Conservation (phyloP, 1,139 yeast genomes). For the Debaryomycetaceae sp. region DNA sequence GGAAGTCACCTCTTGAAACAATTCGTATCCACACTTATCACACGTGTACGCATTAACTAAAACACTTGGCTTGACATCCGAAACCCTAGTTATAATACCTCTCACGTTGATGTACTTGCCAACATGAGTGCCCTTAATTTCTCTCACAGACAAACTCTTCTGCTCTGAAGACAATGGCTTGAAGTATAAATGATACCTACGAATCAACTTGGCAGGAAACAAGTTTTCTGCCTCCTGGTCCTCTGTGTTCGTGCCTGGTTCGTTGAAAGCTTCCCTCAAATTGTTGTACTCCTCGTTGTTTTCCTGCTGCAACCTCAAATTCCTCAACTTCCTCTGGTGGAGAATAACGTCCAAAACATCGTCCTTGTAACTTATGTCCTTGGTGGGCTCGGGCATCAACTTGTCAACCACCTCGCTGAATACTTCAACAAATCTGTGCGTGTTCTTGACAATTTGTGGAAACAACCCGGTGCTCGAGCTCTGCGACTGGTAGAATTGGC, state of each 20-base stretch:
- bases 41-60: conserved; percentile 94
- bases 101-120: conserved; percentile 88
- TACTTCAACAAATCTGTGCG: conserved; percentile 75
- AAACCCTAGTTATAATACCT: conserved; percentile 92
- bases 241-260: conserved; percentile 14
- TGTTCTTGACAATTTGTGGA: conserved; percentile 62
- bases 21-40: conserved; percentile 95
- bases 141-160: conserved; percentile 81
- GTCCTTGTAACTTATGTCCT: conserved; percentile 74
- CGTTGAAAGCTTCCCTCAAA: conserved; percentile 34
- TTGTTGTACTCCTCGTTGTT: conserved; percentile 49
- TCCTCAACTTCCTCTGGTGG: conserved; percentile 83
- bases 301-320: conserved; percentile 69
- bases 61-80: conserved; percentile 93
- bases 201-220: conserved; percentile 82
- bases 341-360: conserved; percentile 91
- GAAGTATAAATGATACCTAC: conserved; percentile 85
- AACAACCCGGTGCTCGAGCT: conserved; percentile 30
- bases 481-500: conserved; percentile 26
- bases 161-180: conserved; percentile 61
- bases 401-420: conserved; percentile 75
- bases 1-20: conserved; percentile 89
- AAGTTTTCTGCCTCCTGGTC: conserved; percentile 33
- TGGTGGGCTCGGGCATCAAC: conserved; percentile 78
- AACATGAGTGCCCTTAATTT: conserved; percentile 75